Evolutionary conservation across 345 rosid species (phyloP).

Genomic region (Heritiera fomes): DNA sequence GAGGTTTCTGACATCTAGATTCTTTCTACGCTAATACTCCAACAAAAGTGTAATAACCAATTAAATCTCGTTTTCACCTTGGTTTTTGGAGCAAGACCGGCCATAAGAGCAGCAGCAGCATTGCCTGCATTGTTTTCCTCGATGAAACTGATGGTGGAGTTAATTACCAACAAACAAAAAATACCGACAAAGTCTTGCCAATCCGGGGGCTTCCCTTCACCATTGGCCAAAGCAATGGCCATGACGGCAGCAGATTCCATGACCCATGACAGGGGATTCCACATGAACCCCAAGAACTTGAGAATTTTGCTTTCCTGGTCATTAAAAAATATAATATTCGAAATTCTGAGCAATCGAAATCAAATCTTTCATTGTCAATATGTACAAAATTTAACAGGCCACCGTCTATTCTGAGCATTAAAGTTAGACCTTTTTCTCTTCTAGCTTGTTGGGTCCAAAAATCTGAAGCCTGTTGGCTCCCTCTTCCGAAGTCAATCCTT

Average conservation of each 20-base stretch:
- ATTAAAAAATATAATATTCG: background rate
- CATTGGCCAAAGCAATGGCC: slow-evolving; percentile 91
- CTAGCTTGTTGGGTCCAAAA: slow-evolving; percentile 91
- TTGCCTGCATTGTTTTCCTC: slow-evolving; percentile 94
- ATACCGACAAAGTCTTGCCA: slow-evolving; percentile 83
- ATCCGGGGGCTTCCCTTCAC: slow-evolving; percentile 66
- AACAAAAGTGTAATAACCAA: background rate
- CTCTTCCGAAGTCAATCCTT: slow-evolving; percentile 63
- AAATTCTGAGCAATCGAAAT: background rate
- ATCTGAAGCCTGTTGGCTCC: slow-evolving; percentile 74
- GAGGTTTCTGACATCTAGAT: background rate
- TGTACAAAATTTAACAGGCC: background rate
- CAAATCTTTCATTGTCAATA: background rate
- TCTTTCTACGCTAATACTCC: background rate
- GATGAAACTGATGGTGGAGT: slow-evolving; percentile 80
- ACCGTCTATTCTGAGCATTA: background rate
- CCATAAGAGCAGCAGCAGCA: slow-evolving; percentile 94
- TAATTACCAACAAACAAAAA: slow-evolving; percentile 64
- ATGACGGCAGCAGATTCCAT: slow-evolving; percentile 90
- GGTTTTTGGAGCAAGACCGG: slow-evolving; percentile 70
- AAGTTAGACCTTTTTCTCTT: slow-evolving; percentile 67
- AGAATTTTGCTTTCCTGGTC: slow-evolving; percentile 69
- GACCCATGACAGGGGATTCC: slow-evolving; percentile 92
- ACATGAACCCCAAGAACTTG: slow-evolving; percentile 91
- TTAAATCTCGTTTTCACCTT: slow-evolving; percentile 45